phyloP scores from a whole-genome alignment of 2,329 filamentous ascomycete genomes.

The Blastomyces silverae region DNA sequence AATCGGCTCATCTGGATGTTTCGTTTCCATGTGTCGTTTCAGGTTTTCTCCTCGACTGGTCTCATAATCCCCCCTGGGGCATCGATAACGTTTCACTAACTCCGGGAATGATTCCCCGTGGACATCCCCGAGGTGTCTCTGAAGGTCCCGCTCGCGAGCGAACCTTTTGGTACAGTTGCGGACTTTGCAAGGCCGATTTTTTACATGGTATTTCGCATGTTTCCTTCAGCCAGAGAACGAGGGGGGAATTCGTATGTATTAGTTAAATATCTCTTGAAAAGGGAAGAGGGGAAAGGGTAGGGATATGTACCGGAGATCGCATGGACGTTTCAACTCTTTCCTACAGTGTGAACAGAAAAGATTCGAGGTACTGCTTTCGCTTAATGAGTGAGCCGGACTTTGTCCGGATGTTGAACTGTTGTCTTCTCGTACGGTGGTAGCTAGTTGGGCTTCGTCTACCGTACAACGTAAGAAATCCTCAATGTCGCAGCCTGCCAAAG shows the following conservation, averaged over 20 bases:
- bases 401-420: neutral
- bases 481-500: neutral
- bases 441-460: neutral
- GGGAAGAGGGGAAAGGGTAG: neutral
- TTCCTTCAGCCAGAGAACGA: neutral
- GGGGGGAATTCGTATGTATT: neutral
- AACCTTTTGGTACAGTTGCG: neutral
- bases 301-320: neutral
- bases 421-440: neutral
- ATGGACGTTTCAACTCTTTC: neutral
- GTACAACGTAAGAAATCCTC: neutral
- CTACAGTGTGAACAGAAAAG: neutral
- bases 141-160: neutral
- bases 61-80: neutral
- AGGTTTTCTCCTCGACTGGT: neutral
- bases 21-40: neutral
- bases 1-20: conserved; percentile 3
- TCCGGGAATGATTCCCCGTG: neutral
- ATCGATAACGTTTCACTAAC: neutral
- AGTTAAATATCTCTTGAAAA: neutral
- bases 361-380: neutral
- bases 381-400: neutral
- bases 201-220: conserved; percentile 3
- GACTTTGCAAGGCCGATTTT: neutral
- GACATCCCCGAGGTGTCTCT: neutral